Base-by-base conservation (phyloP, 2,329 filamentous ascomycete genomes). In the Nigrograna mackinnonii region DNA sequence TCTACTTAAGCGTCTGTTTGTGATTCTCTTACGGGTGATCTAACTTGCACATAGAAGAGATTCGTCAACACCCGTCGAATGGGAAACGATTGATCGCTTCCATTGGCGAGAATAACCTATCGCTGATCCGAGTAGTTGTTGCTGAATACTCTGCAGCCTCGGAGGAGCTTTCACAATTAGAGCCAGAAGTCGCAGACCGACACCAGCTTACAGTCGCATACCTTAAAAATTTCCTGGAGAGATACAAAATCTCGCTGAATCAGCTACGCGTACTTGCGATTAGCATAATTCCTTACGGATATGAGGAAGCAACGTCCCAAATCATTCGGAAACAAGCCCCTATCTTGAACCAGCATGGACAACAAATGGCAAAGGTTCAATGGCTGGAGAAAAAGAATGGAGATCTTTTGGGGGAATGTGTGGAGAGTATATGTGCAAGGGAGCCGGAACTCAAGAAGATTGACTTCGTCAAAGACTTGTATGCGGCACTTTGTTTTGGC, bases 281-380 rank as follows among this genome's bases (percentile, higher is more conserved):
- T 32, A 54, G 45, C 35, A 44, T 54, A 14, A 43, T 43, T 20
- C 50, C 50, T 3, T 54, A 47, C 32, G 44, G 44, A 4, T 19
- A 18, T 16, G 44, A 50, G 19, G 37, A 40, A 13, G 44, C 38
- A 3, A 43, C 40, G 3, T 18, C 14, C 9, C 17, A 45, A 14
- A 19, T 52, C 1, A 35, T 52, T 9, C 9, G 24, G n/a, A 28
- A 9, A n/a, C 35, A 22, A 30, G 12, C 14, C 32, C 11, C 21
- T 31, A 24, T 32, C 31, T 12, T 4, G 18, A 4, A 14, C n/a
- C 2, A 18, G 36, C 7, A 11, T 17, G 22, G 24, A 24, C 7
- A 35, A 31, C 20, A 2, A 11, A 2, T 11, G 18, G 26, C 20
- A 36, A 33, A 21, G 16, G 5, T 39, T 12, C 19, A 34, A 22